A percentile compares a stretch with the other conserved stretches of the same genome.
phyloP scores from a whole-genome alignment of 495 filamentous ascomycete species.

The Penicillium bialowiezense region DNA sequence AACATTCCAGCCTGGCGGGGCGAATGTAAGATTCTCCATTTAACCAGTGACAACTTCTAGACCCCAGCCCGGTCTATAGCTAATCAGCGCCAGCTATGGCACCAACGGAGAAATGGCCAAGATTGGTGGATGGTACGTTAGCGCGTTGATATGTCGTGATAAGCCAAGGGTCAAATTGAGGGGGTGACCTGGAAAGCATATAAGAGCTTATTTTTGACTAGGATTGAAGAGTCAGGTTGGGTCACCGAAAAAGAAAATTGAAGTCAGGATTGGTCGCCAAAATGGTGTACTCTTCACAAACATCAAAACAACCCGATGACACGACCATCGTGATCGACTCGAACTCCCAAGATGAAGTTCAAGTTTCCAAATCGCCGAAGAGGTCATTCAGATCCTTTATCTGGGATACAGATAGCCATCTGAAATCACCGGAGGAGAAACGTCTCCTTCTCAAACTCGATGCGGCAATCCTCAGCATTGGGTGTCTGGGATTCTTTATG shows the following conservation, averaged over 20 bases:
- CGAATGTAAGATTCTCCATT: neutral
- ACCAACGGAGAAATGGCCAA: neutral
- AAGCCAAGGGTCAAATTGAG: neutral
- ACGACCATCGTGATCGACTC: neutral
- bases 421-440: slow-evolving; percentile 28
- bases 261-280: neutral
- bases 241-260: neutral
- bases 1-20: too few relatives aligned
- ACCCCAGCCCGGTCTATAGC: neutral
- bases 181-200: neutral
- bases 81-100: neutral
- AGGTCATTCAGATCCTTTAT: slow-evolving; percentile 14
- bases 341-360: neutral
- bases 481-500: slow-evolving; percentile 37
- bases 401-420: slow-evolving; percentile 22
- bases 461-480: slow-evolving; percentile 30
- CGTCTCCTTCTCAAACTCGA: slow-evolving; percentile 35
- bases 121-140: neutral
- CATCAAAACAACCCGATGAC: neutral
- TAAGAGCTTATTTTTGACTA: neutral
- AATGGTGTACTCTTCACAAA: neutral
- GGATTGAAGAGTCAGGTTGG: neutral
- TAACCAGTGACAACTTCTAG: neutral
- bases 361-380: neutral
- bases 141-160: neutral